Percentiles rank a stretch among this genome's conserved stretches.
phyloP scores from a whole-genome alignment of 352 stramenopile genomes.

The Globisporangium iwayamae region DNA sequence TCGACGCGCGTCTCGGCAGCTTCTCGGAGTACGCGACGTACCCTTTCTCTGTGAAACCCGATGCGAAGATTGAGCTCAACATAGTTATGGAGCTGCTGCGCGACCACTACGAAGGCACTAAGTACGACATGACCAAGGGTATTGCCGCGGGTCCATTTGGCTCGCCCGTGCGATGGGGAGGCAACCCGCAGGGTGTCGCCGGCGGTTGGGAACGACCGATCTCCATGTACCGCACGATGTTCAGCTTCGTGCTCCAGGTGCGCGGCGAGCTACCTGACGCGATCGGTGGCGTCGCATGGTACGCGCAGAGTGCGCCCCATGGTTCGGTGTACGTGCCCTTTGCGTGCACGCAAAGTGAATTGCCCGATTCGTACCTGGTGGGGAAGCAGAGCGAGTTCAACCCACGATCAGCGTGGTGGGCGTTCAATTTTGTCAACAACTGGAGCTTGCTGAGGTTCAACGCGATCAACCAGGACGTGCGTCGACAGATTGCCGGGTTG shows the following conservation, averaged over 20 bases:
- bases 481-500: slow-evolving; percentile 26
- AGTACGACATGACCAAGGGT: slow-evolving; percentile 85
- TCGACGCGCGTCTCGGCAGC: slow-evolving; percentile 38
- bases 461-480: slow-evolving; percentile 61
- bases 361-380: slow-evolving; percentile 56
- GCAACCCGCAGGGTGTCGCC: slow-evolving; percentile 38
- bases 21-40: slow-evolving; percentile 46
- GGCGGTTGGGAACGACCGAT: slow-evolving; percentile 89
- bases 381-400: slow-evolving; percentile 72
- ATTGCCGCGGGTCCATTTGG: slow-evolving; percentile 89
- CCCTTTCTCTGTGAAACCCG: slow-evolving; percentile 70
- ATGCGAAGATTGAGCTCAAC: slow-evolving; percentile 38
- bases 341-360: slow-evolving; percentile 39
- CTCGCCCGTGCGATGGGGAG: slow-evolving; percentile 78
- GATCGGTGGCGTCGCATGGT: slow-evolving; percentile 60
- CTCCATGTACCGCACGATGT: slow-evolving; percentile 88
- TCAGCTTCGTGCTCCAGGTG: slow-evolving; percentile 74
- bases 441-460: slow-evolving; percentile 79
- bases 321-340: slow-evolving; percentile 78
- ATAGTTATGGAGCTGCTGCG: slow-evolving; percentile 84
- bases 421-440: slow-evolving; percentile 87
- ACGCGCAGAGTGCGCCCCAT: slow-evolving; percentile 57
- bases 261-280: slow-evolving; percentile 31
- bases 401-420: slow-evolving; percentile 71
- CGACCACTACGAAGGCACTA: slow-evolving; percentile 90